phyloP scores from a whole-genome alignment of 306 rosid genomes.

The Cicer cuneatum region DNA sequence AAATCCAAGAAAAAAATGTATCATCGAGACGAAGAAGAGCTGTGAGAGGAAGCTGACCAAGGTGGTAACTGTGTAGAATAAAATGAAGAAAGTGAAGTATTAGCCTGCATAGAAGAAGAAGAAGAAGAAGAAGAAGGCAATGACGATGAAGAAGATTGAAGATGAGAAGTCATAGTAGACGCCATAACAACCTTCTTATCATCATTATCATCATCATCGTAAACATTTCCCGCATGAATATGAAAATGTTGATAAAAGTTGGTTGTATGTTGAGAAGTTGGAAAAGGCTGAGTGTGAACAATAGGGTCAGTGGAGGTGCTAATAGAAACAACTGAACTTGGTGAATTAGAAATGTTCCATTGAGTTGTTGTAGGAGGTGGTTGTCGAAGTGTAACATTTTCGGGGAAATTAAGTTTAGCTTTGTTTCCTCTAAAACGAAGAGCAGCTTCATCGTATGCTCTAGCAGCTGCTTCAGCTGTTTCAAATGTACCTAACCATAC shows the following conservation, averaged over 20 bases:
- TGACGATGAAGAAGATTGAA: slow-evolving; percentile 41
- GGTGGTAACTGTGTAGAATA: slow-evolving; percentile 41
- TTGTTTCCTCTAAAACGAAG: slow-evolving; percentile 69
- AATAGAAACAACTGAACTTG: slow-evolving; percentile 45
- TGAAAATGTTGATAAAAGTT: slow-evolving; percentile 30
- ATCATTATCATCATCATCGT: slow-evolving; percentile 46
- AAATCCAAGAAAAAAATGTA: not conserved
- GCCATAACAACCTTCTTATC: not conserved
- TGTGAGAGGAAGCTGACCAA: slow-evolving; percentile 50
- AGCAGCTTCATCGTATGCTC: slow-evolving; percentile 73
- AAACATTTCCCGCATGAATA: slow-evolving; percentile 8
- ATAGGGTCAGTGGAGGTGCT: slow-evolving; percentile 57
- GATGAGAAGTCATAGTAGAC: slow-evolving; percentile 48
- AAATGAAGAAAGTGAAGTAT: slow-evolving; percentile 16
- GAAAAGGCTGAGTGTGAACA: slow-evolving; percentile 49
- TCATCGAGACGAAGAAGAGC: slow-evolving; percentile 46
- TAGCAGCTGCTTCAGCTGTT: slow-evolving; percentile 66
- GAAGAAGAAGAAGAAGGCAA: slow-evolving; percentile 40
- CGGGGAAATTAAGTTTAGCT: slow-evolving; percentile 76
- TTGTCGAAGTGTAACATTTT: slow-evolving; percentile 59
- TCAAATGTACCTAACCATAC: slow-evolving; percentile 76
- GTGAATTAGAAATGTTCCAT: slow-evolving; percentile 3
- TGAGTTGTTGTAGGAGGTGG: slow-evolving; percentile 32
- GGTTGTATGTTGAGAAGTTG: not conserved
- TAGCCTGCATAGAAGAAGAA: slow-evolving; percentile 37